A percentile compares a stretch with the other conserved stretches of the same genome.
Conservation (phyloP, 257 asterid species). For the Solanum pimpinellifolium region DNA sequence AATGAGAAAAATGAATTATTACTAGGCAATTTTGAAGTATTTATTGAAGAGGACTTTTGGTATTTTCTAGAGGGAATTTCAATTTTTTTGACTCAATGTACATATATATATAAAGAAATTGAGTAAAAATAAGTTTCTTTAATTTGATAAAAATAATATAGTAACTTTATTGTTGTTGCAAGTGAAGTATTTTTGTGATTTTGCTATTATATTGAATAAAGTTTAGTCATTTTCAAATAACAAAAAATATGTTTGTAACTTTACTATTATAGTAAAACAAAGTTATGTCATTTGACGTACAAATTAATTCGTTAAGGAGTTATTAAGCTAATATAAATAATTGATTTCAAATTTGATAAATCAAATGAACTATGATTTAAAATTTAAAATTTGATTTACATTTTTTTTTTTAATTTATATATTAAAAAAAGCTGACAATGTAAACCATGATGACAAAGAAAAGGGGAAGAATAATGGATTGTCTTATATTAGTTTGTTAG, state of each 20-base stretch:
- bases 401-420: neutral
- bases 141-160: neutral
- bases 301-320: neutral
- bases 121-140: neutral
- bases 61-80: neutral
- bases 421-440: neutral
- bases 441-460: neutral
- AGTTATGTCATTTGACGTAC: neutral
- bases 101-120: neutral
- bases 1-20: too few relatives aligned
- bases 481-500: neutral
- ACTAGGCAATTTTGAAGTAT: neutral
- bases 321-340: too few relatives aligned
- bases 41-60: neutral
- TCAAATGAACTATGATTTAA: neutral
- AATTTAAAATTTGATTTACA: neutral
- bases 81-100: too few relatives aligned
- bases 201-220: neutral
- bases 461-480: neutral
- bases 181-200: neutral
- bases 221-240: neutral
- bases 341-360: neutral
- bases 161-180: neutral
- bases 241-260: neutral
- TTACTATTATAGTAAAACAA: neutral